Evolutionary conservation across 2,329 filamentous ascomycete species (phyloP), one percentile per base, ranked within the genome.

Genomic region (Parastagonospora avenae): DNA sequence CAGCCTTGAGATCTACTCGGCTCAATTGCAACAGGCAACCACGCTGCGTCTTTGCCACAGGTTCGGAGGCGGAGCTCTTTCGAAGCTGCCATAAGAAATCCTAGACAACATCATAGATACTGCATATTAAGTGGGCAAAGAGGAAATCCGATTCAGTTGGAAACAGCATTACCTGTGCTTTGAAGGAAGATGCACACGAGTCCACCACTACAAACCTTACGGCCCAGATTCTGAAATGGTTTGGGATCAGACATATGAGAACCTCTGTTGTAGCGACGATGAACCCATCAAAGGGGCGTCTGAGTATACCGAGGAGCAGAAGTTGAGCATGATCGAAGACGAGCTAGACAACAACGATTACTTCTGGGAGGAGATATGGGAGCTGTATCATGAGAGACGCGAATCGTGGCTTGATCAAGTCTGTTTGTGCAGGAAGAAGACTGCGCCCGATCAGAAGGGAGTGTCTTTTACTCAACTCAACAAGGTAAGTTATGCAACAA

Each of bases 41-140:
- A 41, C 29, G 0, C 12, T 60, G 3, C 46, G 57, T 1, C 45
- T 58, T 5, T 50, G 47, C 29, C 55, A 58, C 46, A 41, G 54
- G 2, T 50, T 51, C 15, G 28, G 48, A 4, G 11, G 12, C 8
- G 33, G n/a, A 5, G n/a, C 42, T 5, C 47, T 60, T 1, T 48
- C 47, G 2, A 27, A 12, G 4, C 35, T 55, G 1, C 45, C 52
- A 1, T 50, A 55, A 28, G 55, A 58, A 11, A 31, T 60, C 4
- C 36, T 57, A 7, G 55, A 56, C 7, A 42, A 51, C 1, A 42
- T 55, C 29, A 44, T 55, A 12, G 41, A 29, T 30, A 16, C 41
- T 8, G 12, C 33, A 9, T 46, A 50, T 10, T 5, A 39, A n/a
- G 19, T n/a, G 3, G 39, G 12, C 19, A 48, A 28, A 15, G 28